These are phyloP conservation scores for Senna siamea DNA, from an alignment of 306 rosid species.

Conservation along the genomic window DNA sequence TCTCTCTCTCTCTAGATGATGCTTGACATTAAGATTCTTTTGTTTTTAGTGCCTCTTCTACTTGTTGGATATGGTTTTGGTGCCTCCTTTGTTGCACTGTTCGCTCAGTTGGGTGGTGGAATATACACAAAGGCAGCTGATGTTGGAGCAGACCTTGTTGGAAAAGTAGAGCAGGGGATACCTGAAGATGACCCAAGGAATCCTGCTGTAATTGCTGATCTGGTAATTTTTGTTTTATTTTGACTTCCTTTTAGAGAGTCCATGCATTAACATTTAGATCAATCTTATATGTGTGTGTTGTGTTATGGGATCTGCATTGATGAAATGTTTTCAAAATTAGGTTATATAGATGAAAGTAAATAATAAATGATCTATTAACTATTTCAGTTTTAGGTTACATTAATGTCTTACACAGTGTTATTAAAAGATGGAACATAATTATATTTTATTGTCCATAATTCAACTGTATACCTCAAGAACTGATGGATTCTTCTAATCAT, in stretches of 20 bases:
- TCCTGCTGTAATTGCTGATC: conserved; percentile 99
- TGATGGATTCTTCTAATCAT: conserved; percentile 32
- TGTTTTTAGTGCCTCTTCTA: conserved; percentile 89
- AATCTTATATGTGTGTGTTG: conserved; percentile 18
- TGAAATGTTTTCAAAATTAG: conserved; percentile 23
- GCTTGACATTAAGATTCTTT: conserved; percentile 38
- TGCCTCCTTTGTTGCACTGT: conserved; percentile 96
- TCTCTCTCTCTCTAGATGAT: conserved; percentile 6
- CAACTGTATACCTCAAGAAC: conserved; percentile 3
- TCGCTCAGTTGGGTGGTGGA: conserved; percentile 99
- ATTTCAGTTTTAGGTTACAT: conserved; percentile 18
- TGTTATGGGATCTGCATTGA: background rate
- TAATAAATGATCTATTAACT: conserved; percentile 13
- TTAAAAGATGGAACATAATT: no score
- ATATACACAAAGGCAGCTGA: conserved; percentile 97
- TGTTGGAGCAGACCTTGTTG: conserved; percentile 99
- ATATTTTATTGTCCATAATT: no score
- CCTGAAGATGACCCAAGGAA: conserved; percentile 99
- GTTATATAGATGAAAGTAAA: background rate
- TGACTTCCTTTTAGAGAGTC: conserved; percentile 29
- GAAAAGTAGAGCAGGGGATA: conserved; percentile 98
- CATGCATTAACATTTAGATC: conserved; percentile 8
- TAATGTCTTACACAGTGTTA: conserved; percentile 33
- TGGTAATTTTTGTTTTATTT: conserved; percentile 61
- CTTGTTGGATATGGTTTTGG: conserved; percentile 99